A percentile compares a stretch with the other conserved stretches of the same genome.
Conservation (phyloP, 495 filamentous ascomycete species). For the Gamarada debralockiae region DNA sequence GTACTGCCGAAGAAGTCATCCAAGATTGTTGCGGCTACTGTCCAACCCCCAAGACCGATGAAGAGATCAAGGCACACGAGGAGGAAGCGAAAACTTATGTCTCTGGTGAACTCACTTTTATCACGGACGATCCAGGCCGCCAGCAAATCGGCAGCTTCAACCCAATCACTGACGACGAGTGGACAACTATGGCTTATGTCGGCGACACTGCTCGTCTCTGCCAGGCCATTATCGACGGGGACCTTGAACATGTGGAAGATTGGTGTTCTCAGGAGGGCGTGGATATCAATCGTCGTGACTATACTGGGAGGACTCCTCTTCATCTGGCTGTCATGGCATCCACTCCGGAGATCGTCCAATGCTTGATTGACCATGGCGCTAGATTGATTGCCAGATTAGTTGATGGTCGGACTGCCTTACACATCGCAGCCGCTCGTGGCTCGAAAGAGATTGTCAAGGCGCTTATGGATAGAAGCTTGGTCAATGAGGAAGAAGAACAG, state of each 20-base stretch:
- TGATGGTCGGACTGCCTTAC: slow-evolving; percentile 75
- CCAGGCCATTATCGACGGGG: slow-evolving; percentile 68
- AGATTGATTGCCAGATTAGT: slow-evolving; percentile 66
- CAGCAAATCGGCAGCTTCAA: slow-evolving; percentile 73
- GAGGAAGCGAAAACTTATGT: slow-evolving; percentile 71
- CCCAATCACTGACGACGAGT: slow-evolving; percentile 75
- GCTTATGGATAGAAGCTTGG: slow-evolving; percentile 62
- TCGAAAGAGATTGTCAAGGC: slow-evolving; percentile 62
- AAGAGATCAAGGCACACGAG: slow-evolving; percentile 64
- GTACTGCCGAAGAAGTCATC: slow-evolving; percentile 61
- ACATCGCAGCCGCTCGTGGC: slow-evolving; percentile 69
- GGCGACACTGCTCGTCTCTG: slow-evolving; percentile 67
- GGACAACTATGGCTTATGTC: slow-evolving; percentile 77
- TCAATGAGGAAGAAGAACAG: slow-evolving; percentile 65
- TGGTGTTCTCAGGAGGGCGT: slow-evolving; percentile 59
- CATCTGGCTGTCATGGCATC: slow-evolving; percentile 69
- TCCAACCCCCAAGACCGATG: slow-evolving; percentile 59
- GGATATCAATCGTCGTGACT: slow-evolving; percentile 48
- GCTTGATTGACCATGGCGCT: slow-evolving; percentile 67
- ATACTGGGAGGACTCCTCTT: slow-evolving; percentile 75
- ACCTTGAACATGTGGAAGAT: slow-evolving; percentile 60
- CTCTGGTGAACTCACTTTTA: slow-evolving; percentile 63
- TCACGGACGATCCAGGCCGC: slow-evolving; percentile 74
- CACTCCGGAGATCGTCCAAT: slow-evolving; percentile 63
- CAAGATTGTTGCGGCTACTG: slow-evolving; percentile 78